Percentiles rank a stretch among this genome's conserved stretches.
phyloP scores from a whole-genome alignment of 75 land plant species.

The Larix kaempferi region DNA sequence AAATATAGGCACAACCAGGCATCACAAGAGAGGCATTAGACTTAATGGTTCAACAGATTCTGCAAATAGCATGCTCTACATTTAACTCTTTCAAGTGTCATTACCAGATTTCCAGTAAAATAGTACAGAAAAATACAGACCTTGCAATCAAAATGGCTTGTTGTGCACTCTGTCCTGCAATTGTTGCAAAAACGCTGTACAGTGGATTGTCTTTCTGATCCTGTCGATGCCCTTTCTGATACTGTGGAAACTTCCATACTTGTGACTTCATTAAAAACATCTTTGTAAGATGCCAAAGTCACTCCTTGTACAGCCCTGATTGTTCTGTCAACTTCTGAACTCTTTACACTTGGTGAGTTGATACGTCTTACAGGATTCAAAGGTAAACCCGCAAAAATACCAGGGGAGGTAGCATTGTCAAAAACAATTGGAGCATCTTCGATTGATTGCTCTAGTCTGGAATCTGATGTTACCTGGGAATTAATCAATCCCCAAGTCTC shows the following conservation, averaged over 20 bases:
- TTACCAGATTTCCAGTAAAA: neutral
- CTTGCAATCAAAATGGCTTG: slow-evolving; percentile 27
- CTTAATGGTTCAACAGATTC: neutral
- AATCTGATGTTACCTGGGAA: slow-evolving; percentile 28
- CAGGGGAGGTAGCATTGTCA: slow-evolving; percentile 45
- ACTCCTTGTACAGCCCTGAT: slow-evolving; percentile 19
- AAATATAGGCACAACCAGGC: neutral
- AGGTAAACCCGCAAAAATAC: slow-evolving; percentile 41
- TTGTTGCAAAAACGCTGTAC: slow-evolving; percentile 22
- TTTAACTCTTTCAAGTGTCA: neutral
- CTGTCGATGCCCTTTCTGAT: slow-evolving; percentile 9
- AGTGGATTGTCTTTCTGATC: neutral
- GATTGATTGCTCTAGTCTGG: neutral
- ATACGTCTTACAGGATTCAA: slow-evolving; percentile 25
- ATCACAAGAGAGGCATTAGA: neutral
- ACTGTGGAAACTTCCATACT: neutral
- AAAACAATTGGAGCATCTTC: slow-evolving; percentile 15
- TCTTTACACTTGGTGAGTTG: neutral
- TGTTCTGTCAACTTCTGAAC: slow-evolving; percentile 14
- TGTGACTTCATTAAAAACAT: slow-evolving; percentile 29
- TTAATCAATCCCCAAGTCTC: slow-evolving; percentile 93
- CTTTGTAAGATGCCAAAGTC: slow-evolving; percentile 53
- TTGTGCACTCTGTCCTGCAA: slow-evolving; percentile 37
- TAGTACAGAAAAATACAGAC: slow-evolving; percentile 12
- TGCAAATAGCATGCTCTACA: neutral